Conservation (phyloP, 1,139 yeast species). For the Nadsonia starkeyi-henricii region DNA sequence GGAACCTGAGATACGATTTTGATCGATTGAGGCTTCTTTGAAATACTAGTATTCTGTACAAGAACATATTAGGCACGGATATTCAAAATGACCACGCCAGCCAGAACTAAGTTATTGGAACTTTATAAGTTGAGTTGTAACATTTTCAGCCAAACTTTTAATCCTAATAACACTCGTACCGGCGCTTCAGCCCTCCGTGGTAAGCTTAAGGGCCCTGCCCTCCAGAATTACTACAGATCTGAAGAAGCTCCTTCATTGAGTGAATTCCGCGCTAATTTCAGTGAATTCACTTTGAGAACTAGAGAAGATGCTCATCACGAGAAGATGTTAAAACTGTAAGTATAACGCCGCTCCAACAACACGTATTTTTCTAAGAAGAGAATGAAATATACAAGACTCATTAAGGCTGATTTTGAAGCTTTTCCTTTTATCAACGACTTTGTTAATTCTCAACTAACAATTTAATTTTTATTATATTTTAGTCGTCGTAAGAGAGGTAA, state of each 20-base stretch:
- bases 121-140: slow-evolving; percentile 43
- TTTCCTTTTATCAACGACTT: slow-evolving; percentile 3
- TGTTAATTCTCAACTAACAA: neutral
- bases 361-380: slow-evolving; percentile 2
- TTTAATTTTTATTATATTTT: neutral
- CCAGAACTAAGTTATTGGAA: slow-evolving; percentile 26
- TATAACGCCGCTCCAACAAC: neutral
- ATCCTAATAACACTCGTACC: slow-evolving; percentile 57
- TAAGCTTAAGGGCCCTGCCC: slow-evolving; percentile 61
- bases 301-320: slow-evolving; percentile 41
- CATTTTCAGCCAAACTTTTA: slow-evolving; percentile 49
- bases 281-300: slow-evolving; percentile 52
- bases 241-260: slow-evolving; percentile 54
- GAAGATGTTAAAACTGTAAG: slow-evolving; percentile 17
- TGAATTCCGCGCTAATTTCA: slow-evolving; percentile 45
- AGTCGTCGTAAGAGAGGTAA: slow-evolving; percentile 72
- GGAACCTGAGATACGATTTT: neutral
- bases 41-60: too few relatives aligned
- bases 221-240: slow-evolving; percentile 64
- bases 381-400: slow-evolving; percentile 5
- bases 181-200: slow-evolving; percentile 65
- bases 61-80: neutral
- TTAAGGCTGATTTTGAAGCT: slow-evolving; percentile 2
- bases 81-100: neutral
- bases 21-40: too few relatives aligned